Evolutionary conservation across 2,329 filamentous ascomycete genomes (phyloP).

Genomic region (Pseudogymnoascus destructans): DNA sequence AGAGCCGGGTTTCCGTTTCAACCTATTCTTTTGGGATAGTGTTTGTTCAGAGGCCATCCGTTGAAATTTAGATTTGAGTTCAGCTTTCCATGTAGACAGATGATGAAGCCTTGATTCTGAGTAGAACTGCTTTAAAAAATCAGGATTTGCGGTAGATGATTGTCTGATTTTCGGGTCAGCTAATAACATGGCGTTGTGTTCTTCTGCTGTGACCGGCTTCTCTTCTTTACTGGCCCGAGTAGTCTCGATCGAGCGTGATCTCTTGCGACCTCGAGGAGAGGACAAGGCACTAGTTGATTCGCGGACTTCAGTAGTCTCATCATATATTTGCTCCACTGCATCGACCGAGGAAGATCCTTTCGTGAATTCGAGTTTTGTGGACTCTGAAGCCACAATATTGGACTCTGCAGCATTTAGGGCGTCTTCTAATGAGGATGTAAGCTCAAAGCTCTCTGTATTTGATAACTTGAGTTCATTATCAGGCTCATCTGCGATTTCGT

Average conservation of each 20-base stretch:
- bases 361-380: background rate
- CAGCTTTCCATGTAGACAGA: slow-evolving; percentile 90
- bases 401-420: slow-evolving; percentile 18
- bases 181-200: slow-evolving; percentile 78
- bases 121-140: slow-evolving; percentile 90
- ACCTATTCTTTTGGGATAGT: slow-evolving; percentile 33
- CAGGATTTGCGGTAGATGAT: slow-evolving; percentile 81
- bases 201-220: slow-evolving; percentile 56
- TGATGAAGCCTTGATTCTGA: slow-evolving; percentile 91
- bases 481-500: background rate
- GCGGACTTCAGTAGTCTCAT: slow-evolving; percentile 5
- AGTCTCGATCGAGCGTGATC: background rate
- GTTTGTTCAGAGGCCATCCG: slow-evolving; percentile 59
- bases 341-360: background rate
- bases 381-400: background rate
- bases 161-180: slow-evolving; percentile 76
- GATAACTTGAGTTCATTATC: slow-evolving; percentile 1
- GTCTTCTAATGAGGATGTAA: slow-evolving; percentile 25
- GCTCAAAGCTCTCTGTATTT: slow-evolving; percentile 19
- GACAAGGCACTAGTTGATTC: background rate
- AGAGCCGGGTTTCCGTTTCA: slow-evolving; percentile 43
- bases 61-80: slow-evolving; percentile 81
- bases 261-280: background rate
- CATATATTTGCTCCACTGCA: background rate
- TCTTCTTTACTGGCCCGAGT: background rate